Conservation (phyloP, 2,329 filamentous ascomycete species). For the Aureobasidium sp. region DNA sequence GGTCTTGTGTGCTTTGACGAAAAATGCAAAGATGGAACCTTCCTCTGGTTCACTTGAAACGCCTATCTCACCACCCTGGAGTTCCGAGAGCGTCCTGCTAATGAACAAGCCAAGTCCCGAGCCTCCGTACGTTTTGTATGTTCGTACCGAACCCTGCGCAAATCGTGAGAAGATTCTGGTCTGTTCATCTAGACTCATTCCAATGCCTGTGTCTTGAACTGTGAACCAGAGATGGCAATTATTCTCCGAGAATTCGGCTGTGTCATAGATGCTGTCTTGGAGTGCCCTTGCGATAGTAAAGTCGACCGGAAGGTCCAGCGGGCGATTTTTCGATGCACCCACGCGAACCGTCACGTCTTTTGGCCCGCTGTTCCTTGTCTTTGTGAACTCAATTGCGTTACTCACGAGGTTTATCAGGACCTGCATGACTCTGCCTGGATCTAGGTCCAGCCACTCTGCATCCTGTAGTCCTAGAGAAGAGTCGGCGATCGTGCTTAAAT, state of each 20-base stretch:
- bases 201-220: conserved; percentile 30
- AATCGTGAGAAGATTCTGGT: conserved; percentile 56
- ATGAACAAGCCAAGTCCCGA: conserved; percentile 62
- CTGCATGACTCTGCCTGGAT: conserved; percentile 26
- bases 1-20: conserved; percentile 33
- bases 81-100: conserved; percentile 55
- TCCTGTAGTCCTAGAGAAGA: conserved; percentile 21
- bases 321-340: conserved; percentile 28
- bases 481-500: conserved; percentile 27
- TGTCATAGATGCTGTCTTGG: conserved; percentile 21
- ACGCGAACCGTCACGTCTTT: conserved; percentile 32
- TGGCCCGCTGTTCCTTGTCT: conserved; percentile 27
- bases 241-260: conserved; percentile 29
- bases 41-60: conserved; percentile 47
- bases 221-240: conserved; percentile 28
- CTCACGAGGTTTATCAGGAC: conserved; percentile 26
- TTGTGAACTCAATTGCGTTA: conserved; percentile 33
- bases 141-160: conserved; percentile 56
- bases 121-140: conserved; percentile 59
- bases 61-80: conserved; percentile 60
- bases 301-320: conserved; percentile 25
- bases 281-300: conserved; percentile 25
- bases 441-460: conserved; percentile 17
- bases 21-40: conserved; percentile 59
- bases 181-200: conserved; percentile 27